Base-by-base conservation (phyloP, 2,329 filamentous ascomycete genomes). In the Fusarium aywerte region DNA sequence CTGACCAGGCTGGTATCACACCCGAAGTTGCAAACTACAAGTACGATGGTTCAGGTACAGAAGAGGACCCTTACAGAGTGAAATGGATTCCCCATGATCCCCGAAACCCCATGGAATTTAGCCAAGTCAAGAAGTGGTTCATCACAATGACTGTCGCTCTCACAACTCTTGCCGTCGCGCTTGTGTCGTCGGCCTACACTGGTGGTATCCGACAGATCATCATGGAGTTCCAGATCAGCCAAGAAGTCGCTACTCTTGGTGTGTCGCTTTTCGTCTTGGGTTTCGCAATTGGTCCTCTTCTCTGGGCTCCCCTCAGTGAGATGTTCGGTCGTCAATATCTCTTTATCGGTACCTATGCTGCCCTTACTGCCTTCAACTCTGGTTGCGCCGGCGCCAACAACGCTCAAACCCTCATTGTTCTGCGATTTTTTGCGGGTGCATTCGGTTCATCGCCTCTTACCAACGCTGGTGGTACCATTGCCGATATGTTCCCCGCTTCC, bases 401-500 rank as follows among this genome's bases (percentile, higher is more conserved):
- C 68, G 90, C 93, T 21, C 83, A 78, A 15, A 93, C 90, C 0
- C 83, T 95, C 5, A 80, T 95, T 7, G 88, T 91, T 21, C 90
- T 89, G 72, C 86, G 92, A 58, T 82, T 88, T 27, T 90, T 95
- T 55, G 91, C 92, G 62, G 92, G 92, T 47, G 91, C 94, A 55
- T 90, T 90, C 6, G 93, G 93, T 74, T 92, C 89, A 16, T 91
- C 91, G 0, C 91, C 53, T 20, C 49, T 68, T 33, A 68, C 65
- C 31, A 68, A 68, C 36, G 65, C 65, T 7, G 65, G 65, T 9
- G 92, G 92, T n/a, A 93, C 90, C 1, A 79, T 95, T 12, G 90
- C 91, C 13, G 92, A 95, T 77, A 78, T 94, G 20, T 95, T 91
- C 90, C 87, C 80, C 50, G 91, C 88, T 39, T 91, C 93, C 73